Base-by-base conservation (phyloP, 768 basidiomycete species). In the Collybia mongolica region DNA sequence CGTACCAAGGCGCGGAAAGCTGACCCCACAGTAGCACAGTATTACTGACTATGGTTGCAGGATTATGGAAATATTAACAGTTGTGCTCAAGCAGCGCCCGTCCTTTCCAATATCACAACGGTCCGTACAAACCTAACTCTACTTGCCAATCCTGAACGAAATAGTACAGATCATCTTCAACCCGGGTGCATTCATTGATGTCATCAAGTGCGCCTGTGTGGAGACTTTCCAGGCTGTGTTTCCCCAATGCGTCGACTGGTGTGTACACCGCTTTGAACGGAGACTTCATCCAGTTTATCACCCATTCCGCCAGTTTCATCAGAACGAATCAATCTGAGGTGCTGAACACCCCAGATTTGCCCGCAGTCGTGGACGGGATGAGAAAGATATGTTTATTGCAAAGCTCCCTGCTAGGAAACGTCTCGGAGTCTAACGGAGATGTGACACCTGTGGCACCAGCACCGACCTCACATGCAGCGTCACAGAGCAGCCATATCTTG, bases 201-300 rank as follows among this genome's bases (percentile, higher is more conserved):
- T 82, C 39, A 84, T 86, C 60, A 74, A 79, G 65, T 86, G 85
- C 64, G 73, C 83, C 4, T 88, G 86, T 59, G 69, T 74, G 2
- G 71, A 73, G 49, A 71, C 71, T 0, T 74, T 73, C 55, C 71
- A 75, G 54, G 61, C 73, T 17, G 69, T 63, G 3, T 75, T 77
- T 65, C 84, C 84, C 32, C 82, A 86, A 70, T 88, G 84, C 52
- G 81, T 81, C 35, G 83, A 86, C 59, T 86, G 85, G 82, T 84
- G 44, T 37, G 71, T 58, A 26, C 37, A 22, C 43, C 32, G 18
- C n/a, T 14, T 36, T 45, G 14, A 19, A 37, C 44, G 22, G 3
- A 39, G 39, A 24, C 37, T n/a, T 18, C 22, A 26, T 46, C 35
- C 28, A 20, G 32, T 24, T 39, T 19, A 38, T 48, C 14, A 55